A percentile compares a stretch with the other conserved stretches of the same genome.
Conservation (phyloP, 169 alveolate species). For the Ophryocystis elektroscirrha region DNA sequence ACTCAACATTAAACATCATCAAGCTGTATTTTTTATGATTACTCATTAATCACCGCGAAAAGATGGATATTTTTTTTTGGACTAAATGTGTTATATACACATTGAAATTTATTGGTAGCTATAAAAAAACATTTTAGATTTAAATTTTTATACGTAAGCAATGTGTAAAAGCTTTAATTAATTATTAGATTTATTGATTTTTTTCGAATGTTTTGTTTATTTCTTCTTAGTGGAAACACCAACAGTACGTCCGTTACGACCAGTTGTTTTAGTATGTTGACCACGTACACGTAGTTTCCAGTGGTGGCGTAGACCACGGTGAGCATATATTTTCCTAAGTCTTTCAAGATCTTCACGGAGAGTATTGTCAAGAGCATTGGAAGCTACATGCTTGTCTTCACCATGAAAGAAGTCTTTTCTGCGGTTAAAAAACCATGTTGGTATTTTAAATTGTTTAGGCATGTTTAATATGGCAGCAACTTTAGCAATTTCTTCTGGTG, state of each 20-base stretch:
- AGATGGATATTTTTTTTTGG: too few relatives aligned
- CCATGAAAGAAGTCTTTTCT: constrained; percentile 85
- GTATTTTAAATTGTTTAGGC: constrained; percentile 81
- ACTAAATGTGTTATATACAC: too few relatives aligned
- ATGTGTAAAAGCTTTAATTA: too few relatives aligned
- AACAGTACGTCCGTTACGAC: constrained; percentile 92
- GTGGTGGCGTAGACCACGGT: constrained; percentile 94
- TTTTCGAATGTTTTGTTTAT: too few relatives aligned
- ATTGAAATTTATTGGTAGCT: too few relatives aligned
- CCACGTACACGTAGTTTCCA: constrained; percentile 97
- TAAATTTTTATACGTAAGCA: too few relatives aligned
- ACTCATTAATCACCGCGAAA: too few relatives aligned
- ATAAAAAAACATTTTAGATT: too few relatives aligned
- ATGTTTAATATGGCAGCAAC: constrained; percentile 57
- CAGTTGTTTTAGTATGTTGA: constrained; percentile 96
- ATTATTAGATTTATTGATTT: too few relatives aligned
- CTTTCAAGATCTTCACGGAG: constrained; percentile 96
- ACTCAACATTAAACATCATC: too few relatives aligned
- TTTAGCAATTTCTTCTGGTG: constrained; percentile 66
- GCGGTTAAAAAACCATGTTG: constrained; percentile 94
- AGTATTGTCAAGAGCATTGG: constrained; percentile 79
- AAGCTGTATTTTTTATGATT: too few relatives aligned
- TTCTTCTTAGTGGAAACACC: constrained; percentile 86
- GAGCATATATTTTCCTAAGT: constrained; percentile 82
- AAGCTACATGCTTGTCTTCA: constrained; percentile 62